Base-by-base conservation (phyloP, 208 protist genomes). In the Trypanosoma grayi region DNA sequence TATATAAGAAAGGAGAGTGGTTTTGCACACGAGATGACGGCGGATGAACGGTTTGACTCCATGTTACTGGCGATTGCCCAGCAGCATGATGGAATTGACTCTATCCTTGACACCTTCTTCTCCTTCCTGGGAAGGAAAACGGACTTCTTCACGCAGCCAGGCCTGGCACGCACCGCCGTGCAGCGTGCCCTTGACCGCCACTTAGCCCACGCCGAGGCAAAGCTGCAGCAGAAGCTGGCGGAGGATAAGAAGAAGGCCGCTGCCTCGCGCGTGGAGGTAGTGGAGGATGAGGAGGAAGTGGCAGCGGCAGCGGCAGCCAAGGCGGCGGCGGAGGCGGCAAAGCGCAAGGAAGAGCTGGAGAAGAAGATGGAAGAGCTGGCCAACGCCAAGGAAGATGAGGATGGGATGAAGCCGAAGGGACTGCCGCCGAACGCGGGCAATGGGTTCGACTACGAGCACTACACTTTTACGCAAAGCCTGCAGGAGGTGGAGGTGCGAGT, bases 61-160 rank as follows among this genome's bases (percentile, higher is more conserved):
- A 86, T 97, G 79, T 80, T 95, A 60, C 76, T 97, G 73, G 83
- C 83, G 10, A 92, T 97, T 54, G 92, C 92, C n/a, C 85, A 95
- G 78, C 87, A 95, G 70, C 84, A 93, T 54, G 67, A 88, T 2
- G 87, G 87, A 58, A 92, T 97, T 66, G 87, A 97, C 40, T 73
- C 81, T 57, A 90, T 97, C 63, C 79, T 97, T 20, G 84, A 93
- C 66, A 83, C 81, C 46, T 97, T 95, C 75, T 97, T 97, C 62
- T 93, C 86, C 16, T 97, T 97, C 47, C 74, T 97, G 16, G 81
- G 74, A 24, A 82, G 92, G 52, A 97, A 97, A 72, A 97, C 92
- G 30, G 92, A 97, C 72, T 95, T 97, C 74, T 97, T 95, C 79
- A 81, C 85, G n/a, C 80, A 93, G 56, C 85, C 86, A 2, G 83